Evolutionary conservation across 345 rosid species (phyloP), one percentile per base, ranked within the genome.

Genomic region (Diplotaxis tenuifolia): DNA sequence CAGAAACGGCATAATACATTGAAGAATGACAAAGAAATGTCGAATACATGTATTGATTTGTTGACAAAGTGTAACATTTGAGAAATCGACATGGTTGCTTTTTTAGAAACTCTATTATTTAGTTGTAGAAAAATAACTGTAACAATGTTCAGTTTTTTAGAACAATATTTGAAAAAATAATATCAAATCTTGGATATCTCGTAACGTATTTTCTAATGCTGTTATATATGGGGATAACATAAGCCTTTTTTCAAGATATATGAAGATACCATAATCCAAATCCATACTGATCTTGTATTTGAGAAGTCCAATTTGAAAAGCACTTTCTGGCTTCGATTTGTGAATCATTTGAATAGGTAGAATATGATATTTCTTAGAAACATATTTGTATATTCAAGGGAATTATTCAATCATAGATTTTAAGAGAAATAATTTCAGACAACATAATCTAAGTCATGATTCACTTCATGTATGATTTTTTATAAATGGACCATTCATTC

Each of bases 31-130:
- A 12, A 27, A 15, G 15, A n/a, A 55, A 52, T 67, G 73, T 68
- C 21, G 18, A 47, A 29, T 70, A 59, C 74, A 70, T 70, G 73
- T 64, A 68, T 68, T 38, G n/a, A n/a, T n/a, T n/a, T n/a, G 64
- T 68, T 68, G 73, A 68, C 73, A 15, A 31, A 65, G 56, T 52
- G 10, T 15, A 32, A 32, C 28, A 19, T n/a, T 53, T 53, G 50
- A 25, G 42, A 53, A 22, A 62, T 53, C 71, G 21, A 14, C 32
- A 34, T 67, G 21, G 62, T 40, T 69, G 23, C 10, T 6, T 38
- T 56, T 68, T 16, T 59, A n/a, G n/a, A 11, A 11, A 50, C 50
- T 47, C 25, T 65, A 47, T 50, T 29, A 2, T 36, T n/a, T 11
- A 32, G 8, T 7, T 67, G 50, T 32, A 2, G 7, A 52, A 52